These are phyloP conservation scores for Domatiomyces catenatus DNA, from an alignment of 2,329 filamentous ascomycete species.

Conservation along the genomic window DNA sequence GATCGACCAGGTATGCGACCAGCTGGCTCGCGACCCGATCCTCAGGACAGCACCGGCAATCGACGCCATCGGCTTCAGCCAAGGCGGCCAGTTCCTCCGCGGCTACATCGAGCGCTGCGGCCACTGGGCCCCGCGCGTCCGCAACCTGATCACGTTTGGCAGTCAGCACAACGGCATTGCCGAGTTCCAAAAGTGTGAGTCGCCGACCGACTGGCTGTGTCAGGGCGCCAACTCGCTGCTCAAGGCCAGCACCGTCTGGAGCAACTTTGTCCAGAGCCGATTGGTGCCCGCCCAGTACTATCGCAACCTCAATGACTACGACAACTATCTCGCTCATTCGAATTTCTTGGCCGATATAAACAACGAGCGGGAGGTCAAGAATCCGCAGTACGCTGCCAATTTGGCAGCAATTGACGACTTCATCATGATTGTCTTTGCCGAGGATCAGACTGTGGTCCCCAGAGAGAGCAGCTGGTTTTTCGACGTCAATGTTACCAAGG, in stretches of 20 bases:
- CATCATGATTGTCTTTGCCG: slow-evolving; percentile 76
- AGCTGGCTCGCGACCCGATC: slow-evolving; percentile 60
- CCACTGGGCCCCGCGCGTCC: slow-evolving; percentile 43
- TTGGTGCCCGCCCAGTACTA: slow-evolving; percentile 94
- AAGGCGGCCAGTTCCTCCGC: slow-evolving; percentile 91
- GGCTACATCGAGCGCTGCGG: slow-evolving; percentile 83
- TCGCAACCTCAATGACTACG: slow-evolving; percentile 53
- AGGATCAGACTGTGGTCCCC: slow-evolving; percentile 73
- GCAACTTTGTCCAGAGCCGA: slow-evolving; percentile 55
- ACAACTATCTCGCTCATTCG: slow-evolving; percentile 60
- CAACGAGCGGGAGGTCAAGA: slow-evolving; percentile 70
- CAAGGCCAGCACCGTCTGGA: slow-evolving; percentile 61
- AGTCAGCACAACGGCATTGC: slow-evolving; percentile 85
- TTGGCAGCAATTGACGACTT: slow-evolving; percentile 57
- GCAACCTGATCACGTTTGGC: slow-evolving; percentile 73
- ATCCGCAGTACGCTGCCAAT: slow-evolving; percentile 55
- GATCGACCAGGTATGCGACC: slow-evolving; percentile 59
- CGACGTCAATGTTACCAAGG: slow-evolving; percentile 57
- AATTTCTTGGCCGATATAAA: slow-evolving; percentile 94
- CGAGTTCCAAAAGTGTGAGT: slow-evolving; percentile 59
- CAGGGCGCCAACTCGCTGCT: slow-evolving; percentile 64
- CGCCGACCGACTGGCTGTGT: slow-evolving; percentile 59
- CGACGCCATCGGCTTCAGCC: slow-evolving; percentile 86
- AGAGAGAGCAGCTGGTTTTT: slow-evolving; percentile 86
- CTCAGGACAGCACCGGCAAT: slow-evolving; percentile 67